These are phyloP conservation scores for Pholiota molesta DNA, from an alignment of 768 basidiomycete species.

Conservation along the genomic window DNA sequence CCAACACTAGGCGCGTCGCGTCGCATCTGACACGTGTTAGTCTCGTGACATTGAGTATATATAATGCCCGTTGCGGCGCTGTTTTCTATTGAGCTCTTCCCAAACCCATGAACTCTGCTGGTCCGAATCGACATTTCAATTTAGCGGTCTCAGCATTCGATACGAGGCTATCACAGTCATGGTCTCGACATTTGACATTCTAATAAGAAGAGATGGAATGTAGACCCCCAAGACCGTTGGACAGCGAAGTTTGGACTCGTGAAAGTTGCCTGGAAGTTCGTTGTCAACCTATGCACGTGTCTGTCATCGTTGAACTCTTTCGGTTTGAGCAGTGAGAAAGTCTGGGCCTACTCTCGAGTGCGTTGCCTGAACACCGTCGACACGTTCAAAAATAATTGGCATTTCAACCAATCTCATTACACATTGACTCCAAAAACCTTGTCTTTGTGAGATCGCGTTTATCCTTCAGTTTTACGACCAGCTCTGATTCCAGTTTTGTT, in stretches of 20 bases:
- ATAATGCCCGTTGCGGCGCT: no score
- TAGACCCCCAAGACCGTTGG: neutral
- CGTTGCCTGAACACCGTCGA: neutral
- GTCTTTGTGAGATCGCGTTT: neutral
- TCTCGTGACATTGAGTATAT: no score
- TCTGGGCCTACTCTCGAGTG: neutral
- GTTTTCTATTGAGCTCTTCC: no score
- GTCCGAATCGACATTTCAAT: neutral
- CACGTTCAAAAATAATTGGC: neutral
- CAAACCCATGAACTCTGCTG: neutral
- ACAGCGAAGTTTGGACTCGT: neutral
- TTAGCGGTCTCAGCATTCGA: neutral
- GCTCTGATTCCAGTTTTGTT: neutral
- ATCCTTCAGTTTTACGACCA: neutral
- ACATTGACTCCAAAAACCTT: neutral
- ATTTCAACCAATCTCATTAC: neutral
- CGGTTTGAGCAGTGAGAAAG: neutral
- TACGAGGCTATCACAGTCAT: neutral
- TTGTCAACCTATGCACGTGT: neutral
- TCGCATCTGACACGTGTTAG: no score
- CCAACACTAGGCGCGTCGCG: no score
- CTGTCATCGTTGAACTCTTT: neutral
- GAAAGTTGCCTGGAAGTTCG: neutral
- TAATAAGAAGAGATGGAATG: neutral
- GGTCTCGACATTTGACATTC: neutral